Evolutionary conservation across 352 stramenopile genomes (phyloP).

Genomic region (Saprolegnia diclina): DNA sequence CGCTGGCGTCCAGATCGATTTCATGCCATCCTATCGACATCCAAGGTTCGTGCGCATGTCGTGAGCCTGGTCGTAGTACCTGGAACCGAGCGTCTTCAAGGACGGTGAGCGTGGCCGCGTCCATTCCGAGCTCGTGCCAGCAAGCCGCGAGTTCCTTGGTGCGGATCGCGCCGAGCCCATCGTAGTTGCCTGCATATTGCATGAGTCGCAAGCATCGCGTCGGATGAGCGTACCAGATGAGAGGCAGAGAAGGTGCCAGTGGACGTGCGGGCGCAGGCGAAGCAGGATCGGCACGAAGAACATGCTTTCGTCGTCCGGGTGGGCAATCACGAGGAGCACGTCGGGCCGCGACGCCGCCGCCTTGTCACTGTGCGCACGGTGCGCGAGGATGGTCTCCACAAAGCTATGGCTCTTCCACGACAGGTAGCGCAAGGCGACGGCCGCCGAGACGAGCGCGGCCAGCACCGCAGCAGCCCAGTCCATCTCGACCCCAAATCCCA

Average conservation of each 20-base stretch:
- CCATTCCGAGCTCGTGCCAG: conserved; percentile 49
- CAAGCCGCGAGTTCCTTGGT: conserved; percentile 73
- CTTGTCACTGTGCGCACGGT: conserved; percentile 4
- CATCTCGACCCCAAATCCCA: background rate
- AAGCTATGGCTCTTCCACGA: conserved; percentile 10
- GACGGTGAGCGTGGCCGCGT: conserved; percentile 44
- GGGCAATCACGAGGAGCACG: conserved; percentile 87
- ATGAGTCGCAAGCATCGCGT: background rate
- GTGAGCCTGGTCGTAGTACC: background rate
- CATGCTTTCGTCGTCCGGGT: conserved; percentile 97
- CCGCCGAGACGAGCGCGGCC: background rate
- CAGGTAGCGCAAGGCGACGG: background rate
- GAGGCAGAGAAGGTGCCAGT: conserved; percentile 84
- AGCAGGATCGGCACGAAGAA: conserved; percentile 92
- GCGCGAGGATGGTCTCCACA: background rate
- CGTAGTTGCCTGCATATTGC: conserved; percentile 67
- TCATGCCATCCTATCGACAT: conserved; percentile 85
- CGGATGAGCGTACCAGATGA: conserved; percentile 50
- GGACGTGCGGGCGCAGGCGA: conserved; percentile 34
- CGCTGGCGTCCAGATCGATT: conserved; percentile 55
- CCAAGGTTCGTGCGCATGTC: conserved; percentile 21
- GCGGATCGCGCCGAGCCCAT: conserved; percentile 81
- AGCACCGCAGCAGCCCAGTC: background rate
- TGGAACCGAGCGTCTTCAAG: conserved; percentile 77
- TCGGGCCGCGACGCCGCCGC: conserved; percentile 8